phyloP scores from a whole-genome alignment of 2,329 filamentous ascomycete genomes.

The Teratosphaeria destructans region DNA sequence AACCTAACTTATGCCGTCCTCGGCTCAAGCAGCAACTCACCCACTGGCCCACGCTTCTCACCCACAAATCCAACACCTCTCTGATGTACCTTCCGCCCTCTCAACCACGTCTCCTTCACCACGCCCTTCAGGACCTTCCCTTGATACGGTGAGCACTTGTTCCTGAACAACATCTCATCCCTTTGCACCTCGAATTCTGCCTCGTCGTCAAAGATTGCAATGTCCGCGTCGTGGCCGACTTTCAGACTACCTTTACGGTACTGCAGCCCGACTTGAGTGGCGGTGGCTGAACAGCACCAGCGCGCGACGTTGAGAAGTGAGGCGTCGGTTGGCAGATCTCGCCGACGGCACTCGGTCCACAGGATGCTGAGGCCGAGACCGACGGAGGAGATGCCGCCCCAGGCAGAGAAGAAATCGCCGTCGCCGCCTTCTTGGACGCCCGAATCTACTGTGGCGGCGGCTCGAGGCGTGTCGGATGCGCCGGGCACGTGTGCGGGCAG shows the following conservation, averaged over 20 bases:
- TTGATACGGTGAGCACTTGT: slow-evolving; percentile 85
- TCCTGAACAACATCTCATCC: slow-evolving; percentile 89
- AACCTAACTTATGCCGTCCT: slow-evolving; percentile 17
- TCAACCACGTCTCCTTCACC: slow-evolving; percentile 76
- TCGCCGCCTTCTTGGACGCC: slow-evolving; percentile 18
- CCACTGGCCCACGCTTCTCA: slow-evolving; percentile 44
- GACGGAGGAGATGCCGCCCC: slow-evolving; percentile 92
- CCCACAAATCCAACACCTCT: slow-evolving; percentile 51
- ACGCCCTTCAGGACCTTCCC: slow-evolving; percentile 66
- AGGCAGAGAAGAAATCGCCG: slow-evolving; percentile 91
- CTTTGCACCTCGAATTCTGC: slow-evolving; percentile 57
- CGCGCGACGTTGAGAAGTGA: slow-evolving; percentile 68
- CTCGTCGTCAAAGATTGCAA: slow-evolving; percentile 86
- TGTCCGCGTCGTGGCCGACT: slow-evolving; percentile 77
- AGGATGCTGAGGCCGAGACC: slow-evolving; percentile 87
- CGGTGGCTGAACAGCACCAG: slow-evolving; percentile 79
- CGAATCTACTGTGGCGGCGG: slow-evolving; percentile 21
- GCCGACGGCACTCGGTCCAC: slow-evolving; percentile 62
- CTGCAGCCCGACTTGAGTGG: slow-evolving; percentile 74
- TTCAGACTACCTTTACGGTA: slow-evolving; percentile 71
- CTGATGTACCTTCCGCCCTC: slow-evolving; percentile 64
- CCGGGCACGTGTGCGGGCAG: slow-evolving; percentile 61
- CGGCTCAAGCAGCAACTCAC: slow-evolving; percentile 43
- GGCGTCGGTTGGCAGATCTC: slow-evolving; percentile 42
- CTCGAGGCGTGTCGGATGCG: slow-evolving; percentile 18